Evolutionary conservation across 495 filamentous ascomycete species (phyloP).

Genomic region (Podospora australis): DNA sequence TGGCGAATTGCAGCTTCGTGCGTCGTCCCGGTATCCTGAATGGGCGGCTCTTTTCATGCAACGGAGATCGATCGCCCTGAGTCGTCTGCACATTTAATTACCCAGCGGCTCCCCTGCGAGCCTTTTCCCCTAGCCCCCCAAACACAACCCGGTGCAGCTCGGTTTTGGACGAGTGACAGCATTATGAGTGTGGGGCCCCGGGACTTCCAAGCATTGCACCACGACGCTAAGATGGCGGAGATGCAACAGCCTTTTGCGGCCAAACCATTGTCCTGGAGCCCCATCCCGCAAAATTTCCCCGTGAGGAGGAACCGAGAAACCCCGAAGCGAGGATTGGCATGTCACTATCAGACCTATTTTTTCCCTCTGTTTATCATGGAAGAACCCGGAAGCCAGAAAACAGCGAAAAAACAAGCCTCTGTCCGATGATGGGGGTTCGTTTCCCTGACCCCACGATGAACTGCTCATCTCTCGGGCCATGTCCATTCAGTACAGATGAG

Average conservation of each 20-base stretch:
- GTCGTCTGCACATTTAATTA: conserved; percentile 14
- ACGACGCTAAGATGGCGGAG: background rate
- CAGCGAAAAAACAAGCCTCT: too few species aligned
- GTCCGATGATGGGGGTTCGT: too few species aligned
- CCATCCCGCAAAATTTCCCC: background rate
- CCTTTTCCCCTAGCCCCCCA: conserved; percentile 12
- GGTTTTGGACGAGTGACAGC: conserved; percentile 10
- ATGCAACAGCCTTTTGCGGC: conserved; percentile 3
- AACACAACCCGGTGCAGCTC: conserved; percentile 1
- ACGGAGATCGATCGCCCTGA: conserved; percentile 21
- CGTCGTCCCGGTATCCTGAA: conserved; percentile 1
- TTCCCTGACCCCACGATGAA: too few species aligned
- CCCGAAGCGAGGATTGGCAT: background rate
- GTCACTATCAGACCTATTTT: background rate
- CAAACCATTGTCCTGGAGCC: conserved; percentile 13
- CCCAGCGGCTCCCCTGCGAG: conserved; percentile 23
- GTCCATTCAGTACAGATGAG: too few species aligned
- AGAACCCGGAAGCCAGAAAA: too few species aligned
- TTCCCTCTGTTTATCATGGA: background rate
- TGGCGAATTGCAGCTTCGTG: background rate
- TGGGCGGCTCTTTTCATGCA: conserved; percentile 14
- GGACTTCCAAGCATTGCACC: conserved; percentile 1
- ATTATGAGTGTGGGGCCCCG: conserved; percentile 8
- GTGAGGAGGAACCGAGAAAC: conserved; percentile 1
- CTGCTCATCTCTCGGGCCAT: too few species aligned